Conservation (phyloP, 2,329 filamentous ascomycete species). For the Colletotrichum tofieldiae region DNA sequence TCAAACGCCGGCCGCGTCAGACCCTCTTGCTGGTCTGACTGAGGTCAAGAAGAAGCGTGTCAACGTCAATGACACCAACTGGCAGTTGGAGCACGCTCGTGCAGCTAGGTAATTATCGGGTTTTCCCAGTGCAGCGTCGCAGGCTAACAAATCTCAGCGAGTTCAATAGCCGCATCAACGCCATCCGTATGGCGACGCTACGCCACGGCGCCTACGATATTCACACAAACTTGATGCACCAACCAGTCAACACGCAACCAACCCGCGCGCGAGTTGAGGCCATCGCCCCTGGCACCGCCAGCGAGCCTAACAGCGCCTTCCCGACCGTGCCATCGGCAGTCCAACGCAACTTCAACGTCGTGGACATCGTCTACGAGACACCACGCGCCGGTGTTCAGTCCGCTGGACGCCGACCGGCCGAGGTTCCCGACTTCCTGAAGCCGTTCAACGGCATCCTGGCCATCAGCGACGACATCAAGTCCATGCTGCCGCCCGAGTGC, state of each 20-base stretch:
- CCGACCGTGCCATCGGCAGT: slow-evolving; percentile 65
- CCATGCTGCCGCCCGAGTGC: slow-evolving; percentile 79
- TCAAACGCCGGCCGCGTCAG: slow-evolving; percentile 78
- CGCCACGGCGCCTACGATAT: slow-evolving; percentile 89
- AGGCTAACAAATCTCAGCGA: slow-evolving; percentile 66
- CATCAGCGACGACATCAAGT: slow-evolving; percentile 76
- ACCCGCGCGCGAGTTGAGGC: slow-evolving; percentile 88
- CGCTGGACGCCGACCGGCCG: slow-evolving; percentile 54
- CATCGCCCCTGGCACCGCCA: slow-evolving; percentile 60
- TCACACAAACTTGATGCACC: slow-evolving; percentile 94
- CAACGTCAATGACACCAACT: slow-evolving; percentile 93
- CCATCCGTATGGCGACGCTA: slow-evolving; percentile 75
- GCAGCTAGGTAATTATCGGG: slow-evolving; percentile 80
- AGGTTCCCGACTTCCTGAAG: slow-evolving; percentile 62
- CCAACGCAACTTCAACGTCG: slow-evolving; percentile 70
- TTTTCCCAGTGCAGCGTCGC: slow-evolving; percentile 38
- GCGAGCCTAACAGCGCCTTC: slow-evolving; percentile 56
- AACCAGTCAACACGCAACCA: slow-evolving; percentile 89
- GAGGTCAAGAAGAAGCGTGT: slow-evolving; percentile 89
- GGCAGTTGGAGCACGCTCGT: slow-evolving; percentile 95
- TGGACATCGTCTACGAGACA: slow-evolving; percentile 69
- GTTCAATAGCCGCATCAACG: slow-evolving; percentile 84
- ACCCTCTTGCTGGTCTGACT: slow-evolving; percentile 79
- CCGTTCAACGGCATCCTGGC: slow-evolving; percentile 75
- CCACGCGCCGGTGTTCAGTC: slow-evolving; percentile 64